Conservation (phyloP, 345 rosid species). For the Pseudoturritis turrita region DNA sequence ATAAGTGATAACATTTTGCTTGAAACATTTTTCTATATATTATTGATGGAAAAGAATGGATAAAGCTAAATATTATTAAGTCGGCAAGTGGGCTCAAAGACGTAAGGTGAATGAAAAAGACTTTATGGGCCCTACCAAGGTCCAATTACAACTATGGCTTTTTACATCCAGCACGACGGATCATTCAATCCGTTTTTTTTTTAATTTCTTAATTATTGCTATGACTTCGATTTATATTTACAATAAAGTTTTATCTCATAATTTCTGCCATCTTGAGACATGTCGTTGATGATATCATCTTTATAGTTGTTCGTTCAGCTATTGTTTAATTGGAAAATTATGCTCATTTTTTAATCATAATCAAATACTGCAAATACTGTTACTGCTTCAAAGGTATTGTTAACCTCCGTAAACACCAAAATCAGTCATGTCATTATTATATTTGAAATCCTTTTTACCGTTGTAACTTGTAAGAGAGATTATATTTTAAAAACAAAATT, state of each 20-base stretch:
- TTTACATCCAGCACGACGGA: slow-evolving; percentile 18
- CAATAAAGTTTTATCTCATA: neutral
- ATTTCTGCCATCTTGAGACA: neutral
- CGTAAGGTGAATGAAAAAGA: slow-evolving; percentile 5
- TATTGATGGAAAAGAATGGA: slow-evolving; percentile 13
- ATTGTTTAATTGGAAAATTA: no score
- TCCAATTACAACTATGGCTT: slow-evolving; percentile 26
- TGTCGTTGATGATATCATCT: slow-evolving; percentile 1
- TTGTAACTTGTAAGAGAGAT: neutral
- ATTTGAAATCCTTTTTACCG: neutral
- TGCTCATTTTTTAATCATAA: no score
- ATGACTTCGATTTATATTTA: neutral
- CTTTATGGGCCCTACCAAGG: slow-evolving; percentile 8
- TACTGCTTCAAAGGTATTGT: no score
- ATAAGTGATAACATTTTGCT: neutral
- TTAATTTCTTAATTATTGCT: neutral
- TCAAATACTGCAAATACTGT: no score
- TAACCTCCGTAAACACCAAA: no score
- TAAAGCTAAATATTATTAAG: slow-evolving; percentile 10
- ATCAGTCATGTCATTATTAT: neutral
- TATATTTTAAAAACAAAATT: neutral
- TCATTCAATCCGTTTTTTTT: slow-evolving; percentile 8
- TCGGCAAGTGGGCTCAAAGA: slow-evolving; percentile 25
- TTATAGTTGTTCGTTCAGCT: no score
- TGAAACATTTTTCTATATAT: neutral